These are phyloP conservation scores for Candida khao-thaluensis DNA, from an alignment of 805 yeast genomes.

Conservation along the genomic window DNA sequence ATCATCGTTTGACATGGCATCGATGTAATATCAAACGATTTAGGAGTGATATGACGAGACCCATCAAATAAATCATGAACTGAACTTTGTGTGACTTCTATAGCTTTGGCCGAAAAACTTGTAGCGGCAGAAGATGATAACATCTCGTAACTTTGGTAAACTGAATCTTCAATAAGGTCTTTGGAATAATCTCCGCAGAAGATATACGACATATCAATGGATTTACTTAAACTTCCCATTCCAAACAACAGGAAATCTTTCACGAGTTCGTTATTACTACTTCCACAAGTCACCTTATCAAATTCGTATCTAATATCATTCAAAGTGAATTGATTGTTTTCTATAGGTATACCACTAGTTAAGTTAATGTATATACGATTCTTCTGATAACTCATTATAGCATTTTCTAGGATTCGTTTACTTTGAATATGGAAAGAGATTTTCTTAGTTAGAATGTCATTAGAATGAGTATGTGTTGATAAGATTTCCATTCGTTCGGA, in stretches of 20 bases:
- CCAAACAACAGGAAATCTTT: constrained; percentile 24
- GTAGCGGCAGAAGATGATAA: not conserved
- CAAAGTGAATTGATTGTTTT: constrained; percentile 9
- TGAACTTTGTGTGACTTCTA: constrained; percentile 5
- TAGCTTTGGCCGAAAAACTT: constrained; percentile 10
- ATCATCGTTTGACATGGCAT: constrained; percentile 15
- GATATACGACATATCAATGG: constrained; percentile 1
- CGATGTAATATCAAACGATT: not conserved
- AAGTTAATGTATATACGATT: constrained; percentile 25
- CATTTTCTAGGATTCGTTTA: constrained; percentile 48
- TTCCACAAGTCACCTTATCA: constrained; percentile 19
- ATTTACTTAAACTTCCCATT: no score
- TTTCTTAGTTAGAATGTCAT: constrained; percentile 19
- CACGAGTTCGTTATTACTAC: constrained; percentile 13
- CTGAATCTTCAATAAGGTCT: not conserved
- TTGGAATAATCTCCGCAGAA: constrained; percentile 4
- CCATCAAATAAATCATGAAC: constrained; percentile 15
- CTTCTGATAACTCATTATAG: constrained; percentile 38
- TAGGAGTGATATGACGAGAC: constrained; percentile 1
- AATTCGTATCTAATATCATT: constrained; percentile 9
- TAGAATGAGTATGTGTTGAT: constrained; percentile 6
- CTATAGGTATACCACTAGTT: constrained; percentile 5
- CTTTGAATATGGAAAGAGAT: constrained; percentile 34
- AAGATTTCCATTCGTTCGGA: constrained; percentile 11
- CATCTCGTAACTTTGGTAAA: not conserved